These are phyloP conservation scores for Bruguiera hainesii DNA, from an alignment of 441 rosid genomes.

Conservation along the genomic window DNA sequence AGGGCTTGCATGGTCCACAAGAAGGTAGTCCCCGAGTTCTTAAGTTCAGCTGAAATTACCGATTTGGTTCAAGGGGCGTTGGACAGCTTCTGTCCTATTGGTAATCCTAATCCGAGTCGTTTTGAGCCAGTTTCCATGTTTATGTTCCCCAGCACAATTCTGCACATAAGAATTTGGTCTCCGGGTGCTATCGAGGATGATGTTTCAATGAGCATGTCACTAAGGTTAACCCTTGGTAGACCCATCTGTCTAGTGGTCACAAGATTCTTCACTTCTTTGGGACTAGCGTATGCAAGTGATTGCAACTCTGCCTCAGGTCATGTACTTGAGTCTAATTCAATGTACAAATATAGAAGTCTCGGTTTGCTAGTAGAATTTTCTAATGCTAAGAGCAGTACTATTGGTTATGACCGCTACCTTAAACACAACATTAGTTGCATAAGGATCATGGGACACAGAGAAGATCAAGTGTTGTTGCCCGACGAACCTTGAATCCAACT, in stretches of 20 bases:
- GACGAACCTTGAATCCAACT: conserved; percentile 47
- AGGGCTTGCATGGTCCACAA: conserved; percentile 72
- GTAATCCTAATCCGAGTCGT: conserved; percentile 20
- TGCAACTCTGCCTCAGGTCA: conserved; percentile 30
- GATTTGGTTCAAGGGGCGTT: conserved; percentile 59
- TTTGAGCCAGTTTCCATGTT: conserved; percentile 52
- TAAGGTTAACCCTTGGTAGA: conserved; percentile 12
- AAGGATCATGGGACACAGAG: conserved; percentile 62
- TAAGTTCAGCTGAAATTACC: conserved; percentile 36
- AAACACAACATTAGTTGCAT: conserved; percentile 47
- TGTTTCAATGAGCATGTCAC: conserved; percentile 15
- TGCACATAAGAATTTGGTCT: conserved; percentile 7
- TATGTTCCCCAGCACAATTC: conserved; percentile 32
- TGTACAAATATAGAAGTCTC: background rate
- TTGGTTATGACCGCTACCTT: conserved; percentile 28
- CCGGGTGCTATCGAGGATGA: conserved; percentile 20
- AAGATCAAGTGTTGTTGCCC: conserved; percentile 38
- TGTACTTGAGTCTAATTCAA: conserved; percentile 24
- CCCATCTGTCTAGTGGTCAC: conserved; percentile 26
- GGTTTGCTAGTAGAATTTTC: conserved; percentile 29
- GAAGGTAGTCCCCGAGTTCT: conserved; percentile 27
- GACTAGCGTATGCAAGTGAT: conserved; percentile 22
- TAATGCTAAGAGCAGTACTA: conserved; percentile 16
- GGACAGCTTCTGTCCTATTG: conserved; percentile 34
- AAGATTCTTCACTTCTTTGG: background rate